Evolutionary conservation across 176 grass and related monocot genomes (phyloP).

Genomic region (Lolium multiflorum): DNA sequence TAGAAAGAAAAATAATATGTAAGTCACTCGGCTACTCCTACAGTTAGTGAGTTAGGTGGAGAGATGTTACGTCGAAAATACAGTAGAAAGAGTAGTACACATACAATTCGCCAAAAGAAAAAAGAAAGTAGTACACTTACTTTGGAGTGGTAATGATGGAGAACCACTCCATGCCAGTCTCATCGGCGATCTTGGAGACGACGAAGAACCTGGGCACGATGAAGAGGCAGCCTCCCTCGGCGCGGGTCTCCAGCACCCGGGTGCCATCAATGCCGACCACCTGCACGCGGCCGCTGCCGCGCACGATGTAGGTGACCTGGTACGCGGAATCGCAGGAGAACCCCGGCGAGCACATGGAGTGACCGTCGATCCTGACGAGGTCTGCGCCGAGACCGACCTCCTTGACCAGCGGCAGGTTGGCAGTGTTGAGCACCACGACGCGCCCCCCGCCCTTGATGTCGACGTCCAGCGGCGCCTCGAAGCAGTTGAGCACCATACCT

Average conservation of each 20-base stretch:
- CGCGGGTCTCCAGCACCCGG: constrained; percentile 46
- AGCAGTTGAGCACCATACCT: constrained; percentile 74
- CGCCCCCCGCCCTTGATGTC: constrained; percentile 65
- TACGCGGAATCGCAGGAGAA: constrained; percentile 71
- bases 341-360: constrained; percentile 70
- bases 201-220: constrained; percentile 78
- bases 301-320: constrained; percentile 65
- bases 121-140: constrained; percentile 6
- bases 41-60: too few relatives aligned
- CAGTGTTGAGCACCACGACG: constrained; percentile 66
- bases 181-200: constrained; percentile 68
- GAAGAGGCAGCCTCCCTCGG: constrained; percentile 53
- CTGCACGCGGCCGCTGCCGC: constrained; percentile 59
- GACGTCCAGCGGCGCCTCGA: constrained; percentile 69
- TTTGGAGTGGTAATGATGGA: constrained; percentile 73
- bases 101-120: too few relatives aligned
- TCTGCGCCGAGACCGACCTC: constrained; percentile 69
- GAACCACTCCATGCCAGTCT: constrained; percentile 71
- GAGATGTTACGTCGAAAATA: too few relatives aligned
- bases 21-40: too few relatives aligned
- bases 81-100: too few relatives aligned
- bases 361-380: constrained; percentile 54
- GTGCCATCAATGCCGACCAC: constrained; percentile 63
- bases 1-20: neutral
- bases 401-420: constrained; percentile 65